Base-by-base conservation (phyloP, 1,284 basidiomycete genomes). In the Ganoderma multipileum region DNA sequence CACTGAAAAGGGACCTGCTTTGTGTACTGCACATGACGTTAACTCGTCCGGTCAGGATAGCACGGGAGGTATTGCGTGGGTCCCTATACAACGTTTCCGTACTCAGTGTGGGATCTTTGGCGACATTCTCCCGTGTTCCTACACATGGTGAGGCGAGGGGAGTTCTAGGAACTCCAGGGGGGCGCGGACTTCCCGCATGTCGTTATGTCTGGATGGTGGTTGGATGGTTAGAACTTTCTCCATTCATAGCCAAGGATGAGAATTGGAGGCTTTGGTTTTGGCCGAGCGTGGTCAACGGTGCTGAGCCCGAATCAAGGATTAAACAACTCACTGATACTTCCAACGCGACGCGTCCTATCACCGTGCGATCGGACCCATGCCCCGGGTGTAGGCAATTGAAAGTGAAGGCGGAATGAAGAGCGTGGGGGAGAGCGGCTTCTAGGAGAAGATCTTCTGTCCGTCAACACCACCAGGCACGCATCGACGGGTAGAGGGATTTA, bases 1-100 rank as follows among this genome's bases (percentile, higher is more conserved):
- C 60, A 30, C 38, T 57, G 60, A 66, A 55, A 50, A 55, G 28
- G 33, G 41, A 12, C 60, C 52, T 47, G 23, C 28, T 66, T 44
- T 28, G 39, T 44, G 36, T 20, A 26, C 38, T 16, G 38, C 58
- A 39, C 39, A 36, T 28, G 14, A 28, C 26, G 5, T 12, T 38
- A 33, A 58, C 20, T 38, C 33, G n/a, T 38, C 33, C 55, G n/a
- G 33, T 38, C 20, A n/a, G 33, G 11, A 55, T 54, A 33, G 30
- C 36, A 52, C 33, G 18, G 14, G 23, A 52, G 12, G 28, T n/a
- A 36, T 11, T 55, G 61, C 42, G 41, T 23, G 28, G 28, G 18
- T 14, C 47, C 30, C n/a, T 57, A 38, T 11, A 41, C 23, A 44
- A 28, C n/a, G n/a, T n/a, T n/a, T n/a, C n/a, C n/a, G 58, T 60